Base-by-base conservation (phyloP, 257 asterid species). In the Rehmannia glutinosa region DNA sequence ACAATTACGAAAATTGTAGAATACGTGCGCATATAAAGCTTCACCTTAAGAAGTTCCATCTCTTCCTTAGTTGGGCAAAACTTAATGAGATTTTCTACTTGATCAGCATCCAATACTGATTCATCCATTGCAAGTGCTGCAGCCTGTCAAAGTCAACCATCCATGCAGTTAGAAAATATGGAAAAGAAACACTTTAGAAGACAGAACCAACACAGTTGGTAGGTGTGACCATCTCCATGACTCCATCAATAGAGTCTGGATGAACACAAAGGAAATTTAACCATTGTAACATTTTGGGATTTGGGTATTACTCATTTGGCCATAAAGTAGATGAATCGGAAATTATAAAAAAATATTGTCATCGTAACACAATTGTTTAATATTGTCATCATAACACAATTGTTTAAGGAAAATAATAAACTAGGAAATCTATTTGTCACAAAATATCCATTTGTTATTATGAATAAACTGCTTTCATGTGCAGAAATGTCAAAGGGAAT, bases 51-150 rank as follows among this genome's bases (percentile, higher is more conserved):
- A 72, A 85, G 93, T 68, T 91, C 99, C 96, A 95, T 91, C 84
- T 95, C 99, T 68, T 95, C 99, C 80, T 95, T 95, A 11, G 98
- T 91, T 27, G 99, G 99, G 73, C 99, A 91, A 74, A 89, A 89
- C 67, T 95, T 95, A 43, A 91, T 91, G 52, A 95, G 95, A 78
- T 91, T 91, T 79, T 95, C 99, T 47, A 95, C 98, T 85, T 91
- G 98, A 82, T 95, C 99, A 52, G 98, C 98, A 84, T 95, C 99
- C 80, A 95, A 76, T 25, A 91, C 76, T 74, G 95, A 76, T 75
- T 80, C 95, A 87, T 95, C 98, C 99, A 95, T 84, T 51, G 98
- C 96, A 33, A 95, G 93, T 67, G 93, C 96, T 69, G 99, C 98
- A 76, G 98, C 90, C 99, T 95, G 77, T 49, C 59, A 73, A 78